Evolutionary conservation across 345 rosid species (phyloP).

Genomic region (Sonneratia caseolaris): DNA sequence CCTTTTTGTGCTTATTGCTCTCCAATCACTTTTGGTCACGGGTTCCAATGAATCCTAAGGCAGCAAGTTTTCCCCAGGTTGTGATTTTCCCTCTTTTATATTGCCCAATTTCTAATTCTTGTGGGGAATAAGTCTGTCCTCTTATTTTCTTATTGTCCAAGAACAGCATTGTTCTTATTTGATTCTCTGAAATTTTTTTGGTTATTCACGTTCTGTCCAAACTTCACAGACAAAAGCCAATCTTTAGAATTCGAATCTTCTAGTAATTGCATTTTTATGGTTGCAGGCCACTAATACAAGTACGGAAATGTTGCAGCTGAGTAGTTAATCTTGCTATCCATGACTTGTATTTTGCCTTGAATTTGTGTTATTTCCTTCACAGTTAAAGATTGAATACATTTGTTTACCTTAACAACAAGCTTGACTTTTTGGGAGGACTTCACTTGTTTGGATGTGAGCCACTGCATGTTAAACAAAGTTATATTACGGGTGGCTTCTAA

Average conservation of each 20-base stretch:
- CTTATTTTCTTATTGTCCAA: neutral
- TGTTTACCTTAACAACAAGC: constrained; percentile 34
- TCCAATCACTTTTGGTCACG: too few relatives aligned
- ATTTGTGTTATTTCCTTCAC: neutral
- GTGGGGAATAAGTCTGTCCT: neutral
- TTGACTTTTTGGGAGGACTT: constrained; percentile 75
- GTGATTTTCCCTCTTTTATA: neutral
- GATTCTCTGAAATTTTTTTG: neutral
- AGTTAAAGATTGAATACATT: neutral
- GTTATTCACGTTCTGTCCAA: neutral
- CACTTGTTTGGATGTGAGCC: constrained; percentile 82
- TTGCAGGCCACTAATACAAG: neutral
- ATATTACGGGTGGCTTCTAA: constrained; percentile 53
- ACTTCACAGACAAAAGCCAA: neutral
- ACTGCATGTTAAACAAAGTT: constrained; percentile 64
- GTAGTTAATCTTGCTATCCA: neutral
- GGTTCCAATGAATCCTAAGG: too few relatives aligned
- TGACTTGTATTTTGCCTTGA: neutral
- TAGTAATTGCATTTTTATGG: neutral
- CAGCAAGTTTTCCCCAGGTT: too few relatives aligned
- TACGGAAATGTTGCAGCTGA: neutral
- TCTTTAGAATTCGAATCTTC: neutral
- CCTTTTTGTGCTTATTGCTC: too few relatives aligned
- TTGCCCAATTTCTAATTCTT: neutral
- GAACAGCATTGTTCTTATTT: neutral